phyloP scores from a whole-genome alignment of 2,329 filamentous ascomycete genomes.

The Paraphoma chrysanthemicola region DNA sequence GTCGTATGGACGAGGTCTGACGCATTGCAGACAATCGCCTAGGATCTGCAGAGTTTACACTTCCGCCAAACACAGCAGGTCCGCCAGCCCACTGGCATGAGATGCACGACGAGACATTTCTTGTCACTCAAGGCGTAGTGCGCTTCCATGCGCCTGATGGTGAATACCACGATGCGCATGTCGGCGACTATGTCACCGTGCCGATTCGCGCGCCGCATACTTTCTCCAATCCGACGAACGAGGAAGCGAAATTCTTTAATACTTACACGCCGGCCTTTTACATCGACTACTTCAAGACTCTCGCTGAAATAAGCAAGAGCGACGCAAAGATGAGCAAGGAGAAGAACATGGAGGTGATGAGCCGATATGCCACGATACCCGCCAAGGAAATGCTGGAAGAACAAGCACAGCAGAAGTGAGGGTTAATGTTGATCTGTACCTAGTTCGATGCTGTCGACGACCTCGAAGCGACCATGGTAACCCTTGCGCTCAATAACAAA shows the following conservation, averaged over 20 bases:
- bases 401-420: slow-evolving; percentile 20
- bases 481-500: slow-evolving; percentile 36
- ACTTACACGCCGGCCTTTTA: slow-evolving; percentile 65
- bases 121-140: slow-evolving; percentile 60
- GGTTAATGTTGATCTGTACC: slow-evolving; percentile 5
- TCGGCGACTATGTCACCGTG: slow-evolving; percentile 63
- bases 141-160: slow-evolving; percentile 59
- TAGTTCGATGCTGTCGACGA: slow-evolving; percentile 25
- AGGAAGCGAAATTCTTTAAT: slow-evolving; percentile 64
- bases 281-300: slow-evolving; percentile 64
- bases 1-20: background rate
- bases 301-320: slow-evolving; percentile 54
- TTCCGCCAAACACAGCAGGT: slow-evolving; percentile 56
- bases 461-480: slow-evolving; percentile 31
- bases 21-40: slow-evolving; percentile 54
- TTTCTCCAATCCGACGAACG: slow-evolving; percentile 62
- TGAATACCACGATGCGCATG: slow-evolving; percentile 55
- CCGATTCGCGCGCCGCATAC: slow-evolving; percentile 63
- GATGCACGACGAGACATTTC: slow-evolving; percentile 65
- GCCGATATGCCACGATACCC: slow-evolving; percentile 58
- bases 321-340: slow-evolving; percentile 57
- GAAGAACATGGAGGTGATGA: slow-evolving; percentile 58
- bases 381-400: slow-evolving; percentile 49
- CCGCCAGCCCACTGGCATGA: slow-evolving; percentile 62
- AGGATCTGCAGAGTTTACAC: slow-evolving; percentile 56